A percentile compares a stretch with the other conserved stretches of the same genome.
Evolutionary conservation across 108 stramenopile species (phyloP).

Genomic region (Cyclotella atomus): DNA sequence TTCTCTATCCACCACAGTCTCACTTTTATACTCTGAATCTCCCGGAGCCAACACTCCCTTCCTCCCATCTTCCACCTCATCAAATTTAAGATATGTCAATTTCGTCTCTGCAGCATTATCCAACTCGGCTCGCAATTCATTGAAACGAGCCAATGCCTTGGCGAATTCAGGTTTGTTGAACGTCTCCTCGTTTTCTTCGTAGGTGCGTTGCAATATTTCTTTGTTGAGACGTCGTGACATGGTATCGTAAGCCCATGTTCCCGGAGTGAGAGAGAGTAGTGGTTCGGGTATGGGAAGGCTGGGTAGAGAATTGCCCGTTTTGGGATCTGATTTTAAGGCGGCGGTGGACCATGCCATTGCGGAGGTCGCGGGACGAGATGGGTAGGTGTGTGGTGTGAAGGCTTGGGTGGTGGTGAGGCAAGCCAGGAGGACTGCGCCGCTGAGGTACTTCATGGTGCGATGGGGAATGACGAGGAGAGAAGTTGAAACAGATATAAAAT

Average conservation of each 20-base stretch:
- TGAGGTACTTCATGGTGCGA: constrained; percentile 10
- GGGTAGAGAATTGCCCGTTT: constrained; percentile 59
- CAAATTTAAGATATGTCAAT: constrained; percentile 60
- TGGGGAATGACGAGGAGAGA: neutral
- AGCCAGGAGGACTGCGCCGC: neutral
- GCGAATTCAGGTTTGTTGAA: constrained; percentile 65
- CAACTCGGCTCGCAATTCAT: constrained; percentile 75
- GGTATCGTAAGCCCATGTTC: constrained; percentile 97
- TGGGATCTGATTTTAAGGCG: constrained; percentile 10
- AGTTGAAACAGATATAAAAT: neutral
- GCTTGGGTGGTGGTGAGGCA: neutral
- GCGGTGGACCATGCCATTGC: constrained; percentile 7
- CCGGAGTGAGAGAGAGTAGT: constrained; percentile 71
- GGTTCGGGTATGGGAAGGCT: constrained; percentile 73
- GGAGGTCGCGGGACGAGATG: neutral
- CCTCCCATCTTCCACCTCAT: constrained; percentile 58
- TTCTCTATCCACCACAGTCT: constrained; percentile 46
- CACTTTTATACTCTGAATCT: neutral
- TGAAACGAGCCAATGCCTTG: constrained; percentile 58
- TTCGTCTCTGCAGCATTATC: constrained; percentile 61
- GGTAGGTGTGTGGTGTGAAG: constrained; percentile 1
- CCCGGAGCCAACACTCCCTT: neutral
- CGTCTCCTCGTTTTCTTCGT: constrained; percentile 78
- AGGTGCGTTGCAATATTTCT: constrained; percentile 92
- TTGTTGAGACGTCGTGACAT: constrained; percentile 91